These are phyloP conservation scores for Kokia cookei DNA, from an alignment of 441 rosid species.

Conservation along the genomic window DNA sequence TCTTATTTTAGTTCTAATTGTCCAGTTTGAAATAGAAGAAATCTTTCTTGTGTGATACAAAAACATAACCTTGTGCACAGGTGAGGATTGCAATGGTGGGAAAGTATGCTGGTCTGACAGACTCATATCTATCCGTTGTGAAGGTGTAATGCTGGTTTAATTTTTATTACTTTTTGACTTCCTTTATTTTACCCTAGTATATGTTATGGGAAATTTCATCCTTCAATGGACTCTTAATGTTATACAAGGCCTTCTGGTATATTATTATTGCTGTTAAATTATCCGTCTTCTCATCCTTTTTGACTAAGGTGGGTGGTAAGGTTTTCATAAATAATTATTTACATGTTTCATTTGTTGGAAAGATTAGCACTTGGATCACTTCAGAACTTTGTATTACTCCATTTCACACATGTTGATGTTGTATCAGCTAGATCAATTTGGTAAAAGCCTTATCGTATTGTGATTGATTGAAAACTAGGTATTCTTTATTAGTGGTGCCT, in stretches of 20 bases:
- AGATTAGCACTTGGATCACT: neutral
- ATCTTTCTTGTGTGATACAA: slow-evolving; percentile 7
- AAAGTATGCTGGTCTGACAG: slow-evolving; percentile 61
- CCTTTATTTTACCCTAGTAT: neutral
- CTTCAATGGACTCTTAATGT: neutral
- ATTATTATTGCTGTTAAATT: neutral
- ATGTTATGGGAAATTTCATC: neutral
- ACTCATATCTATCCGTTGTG: slow-evolving; percentile 67
- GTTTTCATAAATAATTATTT: neutral
- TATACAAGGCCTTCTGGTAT: neutral
- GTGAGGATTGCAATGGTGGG: slow-evolving; percentile 76
- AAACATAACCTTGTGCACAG: slow-evolving; percentile 27
- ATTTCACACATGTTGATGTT: neutral
- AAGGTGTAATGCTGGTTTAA: slow-evolving; percentile 33
- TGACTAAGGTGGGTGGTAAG: neutral
- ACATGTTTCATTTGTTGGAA: neutral
- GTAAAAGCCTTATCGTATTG: neutral
- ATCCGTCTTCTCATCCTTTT: neutral
- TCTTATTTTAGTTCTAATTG: slow-evolving; percentile 1
- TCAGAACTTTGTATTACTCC: neutral
- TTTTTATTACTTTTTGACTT: neutral
- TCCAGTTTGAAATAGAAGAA: slow-evolving; percentile 7
- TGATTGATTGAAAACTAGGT: neutral
- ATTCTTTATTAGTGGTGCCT: neutral
- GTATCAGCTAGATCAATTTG: neutral